Base-by-base conservation (phyloP, 805 yeast species). In the Candida wancherniae region DNA sequence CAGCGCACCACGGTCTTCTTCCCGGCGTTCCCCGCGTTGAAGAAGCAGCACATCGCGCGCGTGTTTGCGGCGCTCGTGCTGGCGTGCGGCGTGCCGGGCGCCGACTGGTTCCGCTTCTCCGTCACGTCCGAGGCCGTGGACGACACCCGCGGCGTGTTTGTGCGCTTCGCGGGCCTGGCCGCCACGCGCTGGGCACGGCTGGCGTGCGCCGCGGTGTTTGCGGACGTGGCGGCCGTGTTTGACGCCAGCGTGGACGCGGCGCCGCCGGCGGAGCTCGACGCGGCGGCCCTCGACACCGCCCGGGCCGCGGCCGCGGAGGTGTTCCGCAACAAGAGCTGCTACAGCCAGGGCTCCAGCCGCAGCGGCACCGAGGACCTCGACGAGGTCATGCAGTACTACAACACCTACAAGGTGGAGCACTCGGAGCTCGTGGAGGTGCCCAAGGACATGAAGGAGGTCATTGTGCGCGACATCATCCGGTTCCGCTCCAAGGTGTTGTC, bases 401-500 rank as follows among this genome's bases (percentile, higher is more conserved):
- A 45, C 27, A 48, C 48, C 19, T 78, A 79, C 47, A 63, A 67
- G 32, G 71, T 79, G 19, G 81, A 79, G 47, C 62, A 67, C n/a
- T 56, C 60, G 26, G 84, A 77, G 44, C 50, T 79, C 32, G 56
- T 64, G 9, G 84, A 75, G 40, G 69, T 78, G 4, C 83, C 84
- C 2, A 52, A 56, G 15, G 70, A 71, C 15, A 58, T 73, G 61
- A 51, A 70, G 26, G 78, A 75, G 13, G 58, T 57, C n/a, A 71
- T 77, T 21, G 68, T 63, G 12, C 63, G 64, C 33, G 75, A 73
- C 35, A 69, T 79, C 34, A 61, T 75, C 35, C 71, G 67, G 38
- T 79, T 79, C 47, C 55, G 84, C 45, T 58, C 76, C 14, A 67
- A 66, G 24, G 79, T 77, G 16, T 47, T 75, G 31, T 66, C 66